Evolutionary conservation across 805 yeast genomes (phyloP).

Genomic region (Hanseniaspora lachancei): DNA sequence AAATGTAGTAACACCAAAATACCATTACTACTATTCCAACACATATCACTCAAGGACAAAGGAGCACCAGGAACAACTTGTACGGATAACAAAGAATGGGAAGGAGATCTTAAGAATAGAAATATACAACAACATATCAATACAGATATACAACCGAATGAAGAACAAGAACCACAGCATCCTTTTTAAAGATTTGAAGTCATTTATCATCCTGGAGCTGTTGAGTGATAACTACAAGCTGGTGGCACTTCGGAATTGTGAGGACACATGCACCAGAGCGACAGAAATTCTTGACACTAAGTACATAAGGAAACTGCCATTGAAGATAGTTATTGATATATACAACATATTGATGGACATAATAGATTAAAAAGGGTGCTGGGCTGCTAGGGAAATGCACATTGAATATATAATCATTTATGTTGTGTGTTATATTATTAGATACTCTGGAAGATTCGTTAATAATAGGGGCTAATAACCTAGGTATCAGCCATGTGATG

Average conservation of each 20-base stretch:
- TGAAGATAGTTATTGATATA: slow-evolving; percentile 1
- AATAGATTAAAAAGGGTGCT: background rate
- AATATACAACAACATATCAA: background rate
- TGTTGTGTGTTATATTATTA: too few species aligned
- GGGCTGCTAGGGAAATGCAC: too few species aligned
- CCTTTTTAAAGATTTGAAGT: background rate
- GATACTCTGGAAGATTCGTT: too few species aligned
- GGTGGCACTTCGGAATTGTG: background rate
- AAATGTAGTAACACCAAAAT: background rate
- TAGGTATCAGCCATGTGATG: background rate
- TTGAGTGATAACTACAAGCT: background rate
- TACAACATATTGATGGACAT: slow-evolving; percentile 1
- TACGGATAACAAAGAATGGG: background rate
- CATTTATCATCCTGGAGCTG: background rate
- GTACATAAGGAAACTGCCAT: background rate
- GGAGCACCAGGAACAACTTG: background rate
- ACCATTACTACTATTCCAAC: background rate
- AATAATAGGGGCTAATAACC: too few species aligned
- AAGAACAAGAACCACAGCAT: background rate
- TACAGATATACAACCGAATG: background rate
- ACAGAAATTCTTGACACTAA: background rate
- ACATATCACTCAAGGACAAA: background rate
- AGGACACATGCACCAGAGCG: background rate
- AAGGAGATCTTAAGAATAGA: background rate
- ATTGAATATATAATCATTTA: too few species aligned